Evolutionary conservation across 75 land plant species (phyloP), one percentile per base, ranked within the genome.

Genomic region (Cryptomeria japonica): DNA sequence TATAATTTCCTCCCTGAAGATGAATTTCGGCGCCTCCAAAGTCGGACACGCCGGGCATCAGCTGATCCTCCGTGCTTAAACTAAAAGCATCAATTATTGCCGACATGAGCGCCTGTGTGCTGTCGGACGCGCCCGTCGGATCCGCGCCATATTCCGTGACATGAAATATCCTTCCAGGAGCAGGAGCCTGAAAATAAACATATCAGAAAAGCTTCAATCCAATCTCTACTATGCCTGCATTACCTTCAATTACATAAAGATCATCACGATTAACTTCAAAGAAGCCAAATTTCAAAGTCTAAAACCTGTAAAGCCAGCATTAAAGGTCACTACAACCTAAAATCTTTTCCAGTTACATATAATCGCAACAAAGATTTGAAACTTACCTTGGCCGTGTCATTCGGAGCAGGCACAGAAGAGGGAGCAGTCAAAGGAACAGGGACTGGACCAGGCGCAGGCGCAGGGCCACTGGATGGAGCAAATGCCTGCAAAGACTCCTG

Each of bases 1-100:
- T 88, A 87, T 94, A 95, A 46, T 93, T 87, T 55, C 96, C 96
- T 53, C 96, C 96, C 85, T 93, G 90, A 34, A 95, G 87, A 87
- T 95, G 94, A 77, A 95, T 86, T 83, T 89, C 89, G 1, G 89
- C 93, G 8, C 96, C 95, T 2, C 96, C 96, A 78, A 95, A 89
- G 64, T 95, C 96, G 32, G 70, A 55, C 16, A 95, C 79, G 37
- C 96, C 96, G 15, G 91, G 90, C 47, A 94, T n/a, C 85, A 95
- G 39, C n/a, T 86, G 68, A 41, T 56, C 53, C 0, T 49, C 86
- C 12, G 82, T 91, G 22, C 38, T 85, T 85, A 92, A 83, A 5
- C 41, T 42, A 34, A 91, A 93, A 22, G 96, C 96, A 16, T 90
- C 91, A 28, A 80, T 56, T 16, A 95, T 84, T 1, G 94, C 91